These are phyloP conservation scores for Diplodia mutila DNA, from an alignment of 2,329 filamentous ascomycete species.

Conservation along the genomic window DNA sequence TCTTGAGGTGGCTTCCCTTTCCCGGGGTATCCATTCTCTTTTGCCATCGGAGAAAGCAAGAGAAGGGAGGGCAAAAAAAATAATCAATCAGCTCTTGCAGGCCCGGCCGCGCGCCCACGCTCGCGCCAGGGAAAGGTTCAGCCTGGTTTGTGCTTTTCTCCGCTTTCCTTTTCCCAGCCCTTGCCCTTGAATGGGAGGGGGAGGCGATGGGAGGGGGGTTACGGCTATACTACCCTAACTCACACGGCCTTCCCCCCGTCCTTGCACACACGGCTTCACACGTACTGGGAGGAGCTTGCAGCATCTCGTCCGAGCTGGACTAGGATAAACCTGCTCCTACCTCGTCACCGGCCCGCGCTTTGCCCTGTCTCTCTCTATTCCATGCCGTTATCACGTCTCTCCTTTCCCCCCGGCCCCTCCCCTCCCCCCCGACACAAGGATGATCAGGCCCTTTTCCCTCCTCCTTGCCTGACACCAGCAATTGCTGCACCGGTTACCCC, in stretches of 20 bases:
- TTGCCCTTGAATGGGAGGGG: neutral
- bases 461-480: constrained; percentile 33
- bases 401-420: constrained; percentile 25
- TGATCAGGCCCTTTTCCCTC: constrained; percentile 31
- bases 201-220: constrained; percentile 30
- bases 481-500: constrained; percentile 40
- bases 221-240: neutral
- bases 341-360: constrained; percentile 29
- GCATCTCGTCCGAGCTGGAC: constrained; percentile 33
- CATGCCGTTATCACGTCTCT: constrained; percentile 39
- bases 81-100: neutral
- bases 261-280: neutral
- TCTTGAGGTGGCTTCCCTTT: constrained; percentile 39
- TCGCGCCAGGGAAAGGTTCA: constrained; percentile 28
- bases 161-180: constrained; percentile 31
- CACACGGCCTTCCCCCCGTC: neutral
- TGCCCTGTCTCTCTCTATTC: constrained; percentile 15
- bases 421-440: constrained; percentile 17
- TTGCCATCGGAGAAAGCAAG: constrained; percentile 35
- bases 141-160: constrained; percentile 37
- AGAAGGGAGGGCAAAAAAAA: constrained; percentile 23
- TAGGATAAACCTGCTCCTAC: constrained; percentile 35
- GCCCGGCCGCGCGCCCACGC: neutral
- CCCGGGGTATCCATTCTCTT: constrained; percentile 43
- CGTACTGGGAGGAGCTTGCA: constrained; percentile 20